phyloP scores from a whole-genome alignment of 345 rosid genomes.

The Murraya paniculata region DNA sequence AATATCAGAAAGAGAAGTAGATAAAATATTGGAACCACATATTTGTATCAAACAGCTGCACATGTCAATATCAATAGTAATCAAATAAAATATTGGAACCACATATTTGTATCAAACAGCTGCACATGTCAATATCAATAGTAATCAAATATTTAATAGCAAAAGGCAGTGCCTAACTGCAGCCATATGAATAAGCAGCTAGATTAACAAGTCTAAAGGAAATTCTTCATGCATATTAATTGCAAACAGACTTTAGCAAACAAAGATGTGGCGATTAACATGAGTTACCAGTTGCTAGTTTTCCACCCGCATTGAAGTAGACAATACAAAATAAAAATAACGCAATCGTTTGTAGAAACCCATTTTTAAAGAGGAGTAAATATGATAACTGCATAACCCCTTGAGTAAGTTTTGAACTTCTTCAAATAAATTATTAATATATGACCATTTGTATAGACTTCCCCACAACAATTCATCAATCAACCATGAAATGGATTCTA shows the following conservation, averaged over 20 bases:
- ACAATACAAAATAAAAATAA: background rate
- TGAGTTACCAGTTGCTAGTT: background rate
- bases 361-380: background rate
- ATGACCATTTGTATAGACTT: background rate
- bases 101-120: constrained; percentile 2
- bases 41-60: constrained; percentile 1
- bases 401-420: background rate
- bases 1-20: background rate
- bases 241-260: background rate
- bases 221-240: background rate
- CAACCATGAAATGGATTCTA: background rate
- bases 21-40: constrained; percentile 5
- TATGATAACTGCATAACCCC: background rate
- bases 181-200: background rate
- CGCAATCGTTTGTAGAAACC: background rate
- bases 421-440: background rate
- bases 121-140: background rate
- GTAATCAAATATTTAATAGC: background rate
- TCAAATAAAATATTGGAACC: constrained; percentile 1
- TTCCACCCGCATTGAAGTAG: background rate
- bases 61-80: background rate
- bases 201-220: background rate
- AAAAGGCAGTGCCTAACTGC: background rate
- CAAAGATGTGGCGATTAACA: background rate
- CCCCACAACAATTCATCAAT: background rate